These are phyloP conservation scores for Scorias spongiosa DNA, from an alignment of 2,329 filamentous ascomycete genomes.

Conservation along the genomic window DNA sequence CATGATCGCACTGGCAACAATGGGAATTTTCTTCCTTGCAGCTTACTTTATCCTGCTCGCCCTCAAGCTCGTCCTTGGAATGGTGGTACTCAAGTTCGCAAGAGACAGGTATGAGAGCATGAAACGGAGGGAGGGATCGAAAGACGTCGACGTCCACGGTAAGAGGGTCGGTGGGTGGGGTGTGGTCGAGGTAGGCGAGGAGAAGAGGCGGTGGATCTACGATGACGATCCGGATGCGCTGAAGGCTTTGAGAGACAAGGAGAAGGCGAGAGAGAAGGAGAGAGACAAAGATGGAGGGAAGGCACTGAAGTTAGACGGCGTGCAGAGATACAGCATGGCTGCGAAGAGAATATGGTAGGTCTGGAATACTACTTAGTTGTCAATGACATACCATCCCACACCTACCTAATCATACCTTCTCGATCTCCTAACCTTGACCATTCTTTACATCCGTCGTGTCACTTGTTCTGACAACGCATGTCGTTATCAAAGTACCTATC, in stretches of 20 bases:
- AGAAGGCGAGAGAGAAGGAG: conserved; percentile 40
- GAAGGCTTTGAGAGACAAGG: conserved; percentile 42
- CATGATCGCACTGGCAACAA: conserved; percentile 60
- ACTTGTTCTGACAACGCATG: no score
- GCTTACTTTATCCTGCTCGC: conserved; percentile 74
- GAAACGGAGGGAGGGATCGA: conserved; percentile 48
- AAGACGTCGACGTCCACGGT: conserved; percentile 48
- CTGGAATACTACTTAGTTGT: neutral
- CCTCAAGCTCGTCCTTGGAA: conserved; percentile 62
- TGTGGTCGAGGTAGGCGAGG: conserved; percentile 75
- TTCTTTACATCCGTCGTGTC: no score
- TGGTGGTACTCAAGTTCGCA: conserved; percentile 67
- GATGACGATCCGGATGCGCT: conserved; percentile 64
- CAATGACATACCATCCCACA: no score
- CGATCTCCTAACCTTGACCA: no score
- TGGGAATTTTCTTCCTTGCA: conserved; percentile 72
- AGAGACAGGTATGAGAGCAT: conserved; percentile 66
- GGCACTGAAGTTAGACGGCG: conserved; percentile 46
- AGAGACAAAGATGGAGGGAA: conserved; percentile 6
- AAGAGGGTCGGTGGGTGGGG: conserved; percentile 69
- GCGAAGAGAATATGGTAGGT: conserved; percentile 86
- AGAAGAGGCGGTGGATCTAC: conserved; percentile 74
- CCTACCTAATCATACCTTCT: no score
- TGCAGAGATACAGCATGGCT: conserved; percentile 80
- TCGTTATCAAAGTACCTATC: no score